phyloP scores from a whole-genome alignment of 169 alveolate genomes.

The Plasmodium vivax region DNA sequence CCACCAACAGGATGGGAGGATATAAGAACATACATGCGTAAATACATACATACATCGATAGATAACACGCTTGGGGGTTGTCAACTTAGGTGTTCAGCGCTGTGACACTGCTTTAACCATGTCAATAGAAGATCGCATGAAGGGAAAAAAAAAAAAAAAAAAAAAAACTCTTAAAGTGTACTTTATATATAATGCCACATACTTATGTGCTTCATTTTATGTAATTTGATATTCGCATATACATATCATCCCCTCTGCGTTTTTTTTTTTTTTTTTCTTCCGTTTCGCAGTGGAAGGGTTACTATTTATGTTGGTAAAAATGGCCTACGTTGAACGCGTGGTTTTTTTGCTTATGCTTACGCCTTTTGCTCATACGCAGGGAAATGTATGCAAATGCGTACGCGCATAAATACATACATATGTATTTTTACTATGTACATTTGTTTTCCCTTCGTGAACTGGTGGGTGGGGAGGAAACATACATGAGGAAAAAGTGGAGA shows the following conservation, averaged over 20 bases:
- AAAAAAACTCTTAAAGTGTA: neutral
- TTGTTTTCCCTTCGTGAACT: neutral
- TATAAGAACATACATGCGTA: neutral
- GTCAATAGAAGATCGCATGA: neutral
- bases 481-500: neutral
- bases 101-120: neutral
- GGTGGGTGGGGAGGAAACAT: neutral
- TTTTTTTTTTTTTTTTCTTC: neutral
- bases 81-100: neutral
- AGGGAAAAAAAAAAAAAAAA: neutral
- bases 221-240: neutral
- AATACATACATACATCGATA: neutral
- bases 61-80: neutral
- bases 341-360: neutral
- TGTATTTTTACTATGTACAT: neutral
- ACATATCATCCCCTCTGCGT: neutral
- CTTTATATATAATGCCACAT: neutral
- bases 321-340: neutral
- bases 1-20: neutral
- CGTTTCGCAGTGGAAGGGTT: neutral
- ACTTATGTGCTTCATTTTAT: neutral
- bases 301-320: neutral
- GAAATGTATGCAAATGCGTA: neutral
- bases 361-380: neutral
- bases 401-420: neutral